A percentile compares a stretch with the other conserved stretches of the same genome.
Evolutionary conservation across 352 stramenopile genomes (phyloP).

Genomic region (Phytophthora cactorum): DNA sequence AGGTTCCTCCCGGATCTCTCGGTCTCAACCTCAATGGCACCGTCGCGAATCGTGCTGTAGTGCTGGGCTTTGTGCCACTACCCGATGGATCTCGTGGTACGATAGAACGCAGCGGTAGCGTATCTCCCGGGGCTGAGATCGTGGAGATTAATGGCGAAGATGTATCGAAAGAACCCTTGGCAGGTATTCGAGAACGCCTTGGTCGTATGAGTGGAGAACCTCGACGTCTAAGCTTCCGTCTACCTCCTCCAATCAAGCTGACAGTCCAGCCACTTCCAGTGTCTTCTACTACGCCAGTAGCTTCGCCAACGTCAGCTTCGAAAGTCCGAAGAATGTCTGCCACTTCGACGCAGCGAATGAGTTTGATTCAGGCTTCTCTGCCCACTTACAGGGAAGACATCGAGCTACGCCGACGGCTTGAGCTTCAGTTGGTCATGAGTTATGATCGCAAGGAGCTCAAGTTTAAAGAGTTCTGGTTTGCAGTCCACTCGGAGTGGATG

Average conservation of each 20-base stretch:
- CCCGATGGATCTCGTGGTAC: conserved; percentile 52
- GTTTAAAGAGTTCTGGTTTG: conserved; percentile 78
- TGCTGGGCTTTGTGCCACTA: conserved; percentile 68
- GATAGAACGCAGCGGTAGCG: conserved; percentile 49
- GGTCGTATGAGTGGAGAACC: conserved; percentile 36
- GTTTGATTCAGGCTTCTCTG: conserved; percentile 21
- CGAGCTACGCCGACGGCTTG: conserved; percentile 55
- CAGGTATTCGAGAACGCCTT: conserved; percentile 53
- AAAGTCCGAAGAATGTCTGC: conserved; percentile 27
- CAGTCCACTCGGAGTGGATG: conserved; percentile 70
- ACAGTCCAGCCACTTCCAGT: neutral
- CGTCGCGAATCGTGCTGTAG: conserved; percentile 44
- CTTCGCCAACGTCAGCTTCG: neutral
- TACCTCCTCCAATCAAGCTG: conserved; percentile 33
- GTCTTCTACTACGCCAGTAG: neutral
- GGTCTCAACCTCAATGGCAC: conserved; percentile 62
- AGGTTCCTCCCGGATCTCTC: conserved; percentile 59
- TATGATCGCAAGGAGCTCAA: conserved; percentile 60
- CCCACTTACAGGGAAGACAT: conserved; percentile 57
- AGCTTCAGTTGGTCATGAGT: conserved; percentile 62
- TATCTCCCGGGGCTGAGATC: conserved; percentile 53
- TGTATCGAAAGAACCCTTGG: conserved; percentile 48
- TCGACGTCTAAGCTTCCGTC: conserved; percentile 53
- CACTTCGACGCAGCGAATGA: conserved; percentile 20
- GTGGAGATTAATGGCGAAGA: conserved; percentile 70